Evolutionary conservation across 305 asterid genomes (phyloP).

Genomic region (Fraxinus baroniana): DNA sequence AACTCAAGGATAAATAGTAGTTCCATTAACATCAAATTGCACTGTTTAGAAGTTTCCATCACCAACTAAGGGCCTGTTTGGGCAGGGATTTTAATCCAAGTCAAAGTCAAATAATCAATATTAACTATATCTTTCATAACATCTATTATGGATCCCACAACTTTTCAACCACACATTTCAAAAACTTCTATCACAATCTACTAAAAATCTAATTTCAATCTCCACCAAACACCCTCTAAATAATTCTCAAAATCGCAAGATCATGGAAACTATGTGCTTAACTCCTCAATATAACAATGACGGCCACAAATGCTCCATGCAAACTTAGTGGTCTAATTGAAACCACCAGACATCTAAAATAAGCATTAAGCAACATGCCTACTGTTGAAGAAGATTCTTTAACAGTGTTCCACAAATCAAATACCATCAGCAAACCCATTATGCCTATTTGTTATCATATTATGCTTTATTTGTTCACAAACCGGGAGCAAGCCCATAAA

Average conservation of each 20-base stretch:
- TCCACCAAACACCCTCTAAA: no score
- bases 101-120: no score
- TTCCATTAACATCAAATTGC: neutral
- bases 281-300: neutral
- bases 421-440: neutral
- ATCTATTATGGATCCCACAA: no score
- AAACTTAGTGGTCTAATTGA: neutral
- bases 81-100: no score
- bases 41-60: neutral
- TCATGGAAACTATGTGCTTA: neutral
- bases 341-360: neutral
- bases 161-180: no score
- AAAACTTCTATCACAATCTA: no score
- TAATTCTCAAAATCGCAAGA: neutral
- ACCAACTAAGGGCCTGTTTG: neutral
- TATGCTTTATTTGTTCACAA: neutral
- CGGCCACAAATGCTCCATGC: neutral
- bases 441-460: neutral
- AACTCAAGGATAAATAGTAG: neutral
- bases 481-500: neutral
- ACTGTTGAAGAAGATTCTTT: neutral
- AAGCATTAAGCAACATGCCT: neutral
- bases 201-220: no score
- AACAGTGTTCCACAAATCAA: neutral
- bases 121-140: no score